phyloP scores from a whole-genome alignment of 2,329 filamentous ascomycete species.

The Bipolaris oryzae region DNA sequence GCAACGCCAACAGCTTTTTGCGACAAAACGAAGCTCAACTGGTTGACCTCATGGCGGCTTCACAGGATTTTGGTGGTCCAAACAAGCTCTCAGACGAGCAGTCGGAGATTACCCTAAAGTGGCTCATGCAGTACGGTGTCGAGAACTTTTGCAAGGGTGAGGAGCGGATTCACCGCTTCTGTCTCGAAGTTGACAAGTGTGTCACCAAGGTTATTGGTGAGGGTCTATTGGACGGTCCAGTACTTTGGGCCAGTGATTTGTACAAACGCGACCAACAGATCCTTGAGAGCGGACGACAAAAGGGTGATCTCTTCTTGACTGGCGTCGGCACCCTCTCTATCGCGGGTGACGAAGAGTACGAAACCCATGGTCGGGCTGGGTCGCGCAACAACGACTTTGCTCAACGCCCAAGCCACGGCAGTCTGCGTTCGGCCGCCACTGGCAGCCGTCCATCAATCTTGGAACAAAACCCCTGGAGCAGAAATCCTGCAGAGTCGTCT shows the following conservation, averaged over 20 bases:
- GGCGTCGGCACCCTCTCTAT: slow-evolving; percentile 56
- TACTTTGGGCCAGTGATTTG: slow-evolving; percentile 90
- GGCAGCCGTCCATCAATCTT: slow-evolving; percentile 73
- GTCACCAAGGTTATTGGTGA: slow-evolving; percentile 85
- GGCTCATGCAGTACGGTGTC: slow-evolving; percentile 80
- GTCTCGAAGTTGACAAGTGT: slow-evolving; percentile 85
- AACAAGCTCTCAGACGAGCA: slow-evolving; percentile 98
- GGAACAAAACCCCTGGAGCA: slow-evolving; percentile 69
- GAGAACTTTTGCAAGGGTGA: slow-evolving; percentile 96
- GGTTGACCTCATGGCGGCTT: slow-evolving; percentile 83
- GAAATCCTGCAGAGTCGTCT: slow-evolving; percentile 70
- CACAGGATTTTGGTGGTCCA: slow-evolving; percentile 82
- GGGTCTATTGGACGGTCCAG: slow-evolving; percentile 80
- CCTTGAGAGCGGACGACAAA: slow-evolving; percentile 59
- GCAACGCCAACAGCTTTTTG: slow-evolving; percentile 64
- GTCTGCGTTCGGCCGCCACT: slow-evolving; percentile 64
- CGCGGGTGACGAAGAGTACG: slow-evolving; percentile 55
- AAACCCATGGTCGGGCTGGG: slow-evolving; percentile 46
- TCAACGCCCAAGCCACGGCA: slow-evolving; percentile 61
- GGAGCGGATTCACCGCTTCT: slow-evolving; percentile 92
- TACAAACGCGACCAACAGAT: slow-evolving; percentile 77
- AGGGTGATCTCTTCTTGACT: slow-evolving; percentile 55
- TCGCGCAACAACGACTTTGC: slow-evolving; percentile 53
- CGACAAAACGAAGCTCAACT: slow-evolving; percentile 83
- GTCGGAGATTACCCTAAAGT: slow-evolving; percentile 80